Conservation (phyloP, 176 grass and related monocot species). For the Tillandsia leiboldiana region DNA sequence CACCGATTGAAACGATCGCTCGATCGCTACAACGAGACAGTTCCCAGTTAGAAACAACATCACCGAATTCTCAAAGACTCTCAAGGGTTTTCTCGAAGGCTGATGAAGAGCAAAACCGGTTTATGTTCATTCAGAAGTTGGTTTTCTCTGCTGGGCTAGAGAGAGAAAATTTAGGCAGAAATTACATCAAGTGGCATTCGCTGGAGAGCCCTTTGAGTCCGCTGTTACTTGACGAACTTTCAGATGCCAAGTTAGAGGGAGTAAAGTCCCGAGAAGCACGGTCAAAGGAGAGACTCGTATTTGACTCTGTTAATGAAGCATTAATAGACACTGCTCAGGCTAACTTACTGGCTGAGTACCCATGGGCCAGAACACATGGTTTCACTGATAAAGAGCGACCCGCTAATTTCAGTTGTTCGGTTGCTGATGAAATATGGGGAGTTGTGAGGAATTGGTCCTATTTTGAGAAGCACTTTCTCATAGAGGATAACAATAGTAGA, state of each 20-base stretch:
- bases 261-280: conserved; percentile 20
- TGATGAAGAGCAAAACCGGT: conserved; percentile 69
- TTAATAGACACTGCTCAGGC: conserved; percentile 43
- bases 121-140: conserved; percentile 56
- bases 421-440: conserved; percentile 48
- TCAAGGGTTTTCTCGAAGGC: conserved; percentile 68
- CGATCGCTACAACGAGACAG: conserved; percentile 48
- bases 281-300: conserved; percentile 50
- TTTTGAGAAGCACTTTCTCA: conserved; percentile 38
- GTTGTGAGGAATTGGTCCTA: conserved; percentile 62
- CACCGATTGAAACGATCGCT: conserved; percentile 68
- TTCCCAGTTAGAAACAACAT: conserved; percentile 44
- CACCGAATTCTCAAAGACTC: conserved; percentile 65
- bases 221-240: conserved; percentile 36
- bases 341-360: conserved; percentile 35
- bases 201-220: conserved; percentile 50
- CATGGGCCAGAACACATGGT: conserved; percentile 31
- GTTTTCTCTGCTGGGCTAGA: conserved; percentile 40
- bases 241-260: conserved; percentile 30
- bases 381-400: conserved; percentile 15
- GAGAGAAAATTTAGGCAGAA: conserved; percentile 13
- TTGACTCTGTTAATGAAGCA: conserved; percentile 67
- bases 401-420: conserved; percentile 15
- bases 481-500: conserved; percentile 27
- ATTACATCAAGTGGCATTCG: conserved; percentile 15